phyloP scores from a whole-genome alignment of 768 basidiomycete genomes.

The Trametopsis cervina region DNA sequence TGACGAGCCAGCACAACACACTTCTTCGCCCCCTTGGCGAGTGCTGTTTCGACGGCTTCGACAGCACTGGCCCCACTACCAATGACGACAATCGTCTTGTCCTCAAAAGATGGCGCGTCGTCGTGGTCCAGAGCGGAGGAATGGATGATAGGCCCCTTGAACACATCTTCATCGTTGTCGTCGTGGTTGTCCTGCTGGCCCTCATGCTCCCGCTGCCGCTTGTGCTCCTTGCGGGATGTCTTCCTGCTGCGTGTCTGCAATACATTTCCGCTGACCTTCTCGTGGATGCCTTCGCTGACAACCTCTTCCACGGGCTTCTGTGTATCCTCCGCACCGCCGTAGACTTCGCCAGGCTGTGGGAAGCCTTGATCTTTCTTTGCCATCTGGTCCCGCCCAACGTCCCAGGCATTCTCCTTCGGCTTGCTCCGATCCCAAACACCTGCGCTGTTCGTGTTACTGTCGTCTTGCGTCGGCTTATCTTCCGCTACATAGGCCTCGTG shows the following conservation, averaged over 20 bases:
- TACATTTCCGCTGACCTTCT: neutral
- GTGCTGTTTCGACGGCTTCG: conserved; percentile 35
- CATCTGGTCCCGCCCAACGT: conserved; percentile 8
- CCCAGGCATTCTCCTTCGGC: conserved; percentile 8
- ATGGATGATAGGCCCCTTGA: conserved; percentile 34
- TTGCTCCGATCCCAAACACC: conserved; percentile 6
- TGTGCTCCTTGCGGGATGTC: neutral
- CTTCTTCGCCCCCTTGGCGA: conserved; percentile 26
- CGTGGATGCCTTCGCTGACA: conserved; percentile 2
- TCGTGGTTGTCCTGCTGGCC: conserved; percentile 1
- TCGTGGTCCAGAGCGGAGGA: conserved; percentile 40
- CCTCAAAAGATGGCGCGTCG: conserved; percentile 25
- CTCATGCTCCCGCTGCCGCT: conserved; percentile 3
- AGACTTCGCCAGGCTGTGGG: conserved; percentile 11
- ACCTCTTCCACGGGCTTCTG: conserved; percentile 3
- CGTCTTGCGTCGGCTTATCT: neutral
- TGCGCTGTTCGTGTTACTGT: conserved; percentile 1
- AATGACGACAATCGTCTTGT: conserved; percentile 38
- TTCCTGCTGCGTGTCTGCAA: neutral
- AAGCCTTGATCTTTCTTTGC: conserved; percentile 14
- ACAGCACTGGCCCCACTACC: conserved; percentile 51
- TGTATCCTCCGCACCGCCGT: conserved; percentile 3
- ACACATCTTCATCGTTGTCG: conserved; percentile 24
- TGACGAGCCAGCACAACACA: conserved; percentile 35
- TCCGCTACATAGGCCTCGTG: conserved; percentile 3